Evolutionary conservation across 805 yeast species (phyloP).

Genomic region (Candida morakotiae): DNA sequence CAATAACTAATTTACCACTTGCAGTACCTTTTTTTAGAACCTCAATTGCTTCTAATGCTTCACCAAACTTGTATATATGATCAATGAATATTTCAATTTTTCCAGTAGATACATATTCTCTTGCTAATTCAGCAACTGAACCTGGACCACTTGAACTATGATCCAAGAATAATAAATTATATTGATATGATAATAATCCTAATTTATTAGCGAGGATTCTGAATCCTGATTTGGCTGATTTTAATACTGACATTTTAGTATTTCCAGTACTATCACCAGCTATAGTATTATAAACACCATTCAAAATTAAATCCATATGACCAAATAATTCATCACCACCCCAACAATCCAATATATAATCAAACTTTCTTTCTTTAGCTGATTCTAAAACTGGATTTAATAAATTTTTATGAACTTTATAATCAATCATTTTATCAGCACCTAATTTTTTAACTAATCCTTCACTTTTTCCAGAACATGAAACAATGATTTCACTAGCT

Average conservation of each 20-base stretch:
- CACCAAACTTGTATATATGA: constrained; percentile 45
- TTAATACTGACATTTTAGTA: not conserved
- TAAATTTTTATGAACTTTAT: constrained; percentile 39
- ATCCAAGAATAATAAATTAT: constrained; percentile 2
- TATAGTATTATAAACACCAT: constrained; percentile 51
- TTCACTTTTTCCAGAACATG: constrained; percentile 49
- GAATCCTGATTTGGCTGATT: not conserved
- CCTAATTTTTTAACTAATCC: constrained; percentile 47
- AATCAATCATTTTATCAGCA: constrained; percentile 56
- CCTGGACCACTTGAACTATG: constrained; percentile 1
- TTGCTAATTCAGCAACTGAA: constrained; percentile 18
- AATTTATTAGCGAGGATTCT: constrained; percentile 1
- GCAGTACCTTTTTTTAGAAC: constrained; percentile 44
- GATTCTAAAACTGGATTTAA: constrained; percentile 28
- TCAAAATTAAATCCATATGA: constrained; percentile 38
- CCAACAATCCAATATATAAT: constrained; percentile 59
- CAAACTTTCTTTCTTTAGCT: constrained; percentile 42
- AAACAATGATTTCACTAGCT: constrained; percentile 50
- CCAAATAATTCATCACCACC: constrained; percentile 53
- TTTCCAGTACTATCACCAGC: constrained; percentile 46
- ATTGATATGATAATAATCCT: constrained; percentile 5
- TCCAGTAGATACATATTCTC: constrained; percentile 43
- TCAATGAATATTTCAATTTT: constrained; percentile 48
- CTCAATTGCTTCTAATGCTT: constrained; percentile 49
- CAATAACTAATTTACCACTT: constrained; percentile 65